Base-by-base conservation (phyloP, 495 filamentous ascomycete genomes). In the Penicillium steckii region DNA sequence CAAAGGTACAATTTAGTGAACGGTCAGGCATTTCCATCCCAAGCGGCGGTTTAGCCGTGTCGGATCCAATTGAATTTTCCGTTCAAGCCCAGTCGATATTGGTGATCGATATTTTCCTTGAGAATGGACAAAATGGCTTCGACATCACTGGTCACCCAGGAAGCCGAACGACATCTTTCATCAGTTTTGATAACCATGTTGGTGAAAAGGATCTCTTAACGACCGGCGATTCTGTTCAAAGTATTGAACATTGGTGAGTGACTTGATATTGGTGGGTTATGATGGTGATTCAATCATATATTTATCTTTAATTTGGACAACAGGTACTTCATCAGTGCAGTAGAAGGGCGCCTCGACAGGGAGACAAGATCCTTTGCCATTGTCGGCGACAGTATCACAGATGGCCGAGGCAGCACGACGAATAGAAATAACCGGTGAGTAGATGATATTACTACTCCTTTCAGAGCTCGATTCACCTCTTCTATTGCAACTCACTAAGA, bases 331-430 rank as follows among this genome's bases (percentile, higher is more conserved):
- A 61, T 88, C 33, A 80, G 71, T 22, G 78, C 72, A 1, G 69
- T 89, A 21, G 86, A 89, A 61, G 85, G 75, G 5, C 79, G 74
- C 65, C 65, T 71, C 3, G 75, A 81, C 0, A 55, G 60, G 7
- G 44, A 72, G 23, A 64, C 68, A 4, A 57, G 64, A 9, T 74
- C 76, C 8, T 77, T 88, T 27, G 75, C 77, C 3, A 80, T 91
- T 23, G 71, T 91, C 4, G 86, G 87, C 4, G 87, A 91, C 61
- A 86, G 83, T 56, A 89, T 91, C 56, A 89, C 86, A 4, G 87
- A 90, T 48, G 87, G 87, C 0, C 74, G 84, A 2, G 81, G 81
- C 24, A 86, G 82, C 63, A 78, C 70, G 29, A 82, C 81, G 22
- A 80, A 91, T 57, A 65, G 59, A 10, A 87, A 91, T 55, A 80